A percentile compares a stretch with the other conserved stretches of the same genome.
These are phyloP conservation scores for Penicillium cosmopolitanum DNA, from an alignment of 495 filamentous ascomycete species.

Conservation along the genomic window DNA sequence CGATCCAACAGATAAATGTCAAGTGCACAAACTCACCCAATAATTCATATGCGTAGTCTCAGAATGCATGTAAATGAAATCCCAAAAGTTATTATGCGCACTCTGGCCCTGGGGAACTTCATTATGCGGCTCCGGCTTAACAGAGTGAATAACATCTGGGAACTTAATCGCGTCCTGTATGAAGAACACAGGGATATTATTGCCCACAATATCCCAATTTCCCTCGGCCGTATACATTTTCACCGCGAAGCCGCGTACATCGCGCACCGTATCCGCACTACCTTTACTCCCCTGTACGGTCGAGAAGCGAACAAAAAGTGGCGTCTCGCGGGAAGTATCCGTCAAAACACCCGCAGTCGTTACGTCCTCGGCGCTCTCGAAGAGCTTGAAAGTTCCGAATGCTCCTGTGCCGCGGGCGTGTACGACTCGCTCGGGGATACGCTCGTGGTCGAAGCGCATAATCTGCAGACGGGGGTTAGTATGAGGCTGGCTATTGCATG, in stretches of 20 bases:
- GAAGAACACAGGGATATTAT: conserved; percentile 54
- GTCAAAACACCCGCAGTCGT: conserved; percentile 74
- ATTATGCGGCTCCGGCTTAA: conserved; percentile 81
- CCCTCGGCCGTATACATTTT: conserved; percentile 68
- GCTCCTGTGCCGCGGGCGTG: conserved; percentile 85
- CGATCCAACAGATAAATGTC: too few species aligned
- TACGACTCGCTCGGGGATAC: conserved; percentile 87
- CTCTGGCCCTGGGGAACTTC: conserved; percentile 66
- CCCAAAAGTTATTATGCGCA: conserved; percentile 68
- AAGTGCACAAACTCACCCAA: conserved; percentile 58
- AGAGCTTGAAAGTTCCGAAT: conserved; percentile 80
- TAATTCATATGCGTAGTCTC: conserved; percentile 86
- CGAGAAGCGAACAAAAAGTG: conserved; percentile 80
- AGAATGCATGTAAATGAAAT: conserved; percentile 56
- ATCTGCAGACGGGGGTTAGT: conserved; percentile 52
- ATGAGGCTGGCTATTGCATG: too few species aligned
- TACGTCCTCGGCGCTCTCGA: conserved; percentile 70
- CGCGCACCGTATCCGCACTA: conserved; percentile 78
- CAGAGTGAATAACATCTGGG: conserved; percentile 74
- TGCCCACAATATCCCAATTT: conserved; percentile 75
- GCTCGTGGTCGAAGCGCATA: conserved; percentile 81
- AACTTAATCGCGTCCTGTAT: conserved; percentile 77
- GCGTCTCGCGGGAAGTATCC: conserved; percentile 78
- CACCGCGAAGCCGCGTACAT: conserved; percentile 80
- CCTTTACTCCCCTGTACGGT: conserved; percentile 80